phyloP scores from a whole-genome alignment of 2,329 filamentous ascomycete species.

The Fusarium nematophilum region DNA sequence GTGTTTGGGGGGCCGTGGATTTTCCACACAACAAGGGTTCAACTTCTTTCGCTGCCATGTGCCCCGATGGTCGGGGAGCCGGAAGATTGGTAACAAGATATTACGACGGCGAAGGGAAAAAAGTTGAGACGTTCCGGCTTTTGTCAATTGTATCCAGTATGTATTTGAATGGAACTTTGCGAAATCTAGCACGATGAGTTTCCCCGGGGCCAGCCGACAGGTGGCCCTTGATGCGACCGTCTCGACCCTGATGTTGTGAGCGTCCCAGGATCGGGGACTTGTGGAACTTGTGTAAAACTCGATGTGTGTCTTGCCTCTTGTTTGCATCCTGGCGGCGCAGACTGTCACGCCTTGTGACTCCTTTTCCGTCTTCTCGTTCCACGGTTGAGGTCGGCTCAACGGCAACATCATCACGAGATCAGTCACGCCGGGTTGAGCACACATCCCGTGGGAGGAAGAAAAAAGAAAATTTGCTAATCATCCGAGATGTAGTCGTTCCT shows the following conservation, averaged over 20 bases:
- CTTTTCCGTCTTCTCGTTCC: conserved; percentile 1
- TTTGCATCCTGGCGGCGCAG: not conserved
- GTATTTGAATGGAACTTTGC: conserved; percentile 39
- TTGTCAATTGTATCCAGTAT: conserved; percentile 44
- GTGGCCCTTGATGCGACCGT: not conserved
- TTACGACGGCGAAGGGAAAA: conserved; percentile 39
- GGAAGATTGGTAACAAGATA: conserved; percentile 36
- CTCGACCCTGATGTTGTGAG: not conserved
- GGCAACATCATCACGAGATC: conserved; percentile 1
- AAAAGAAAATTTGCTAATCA: not conserved
- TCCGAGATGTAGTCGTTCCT: conserved; percentile 1
- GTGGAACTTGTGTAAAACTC: not conserved
- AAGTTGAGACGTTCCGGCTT: conserved; percentile 41
- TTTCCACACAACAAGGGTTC: conserved; percentile 28
- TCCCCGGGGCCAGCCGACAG: not conserved
- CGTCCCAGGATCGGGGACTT: not conserved
- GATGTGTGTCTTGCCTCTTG: not conserved
- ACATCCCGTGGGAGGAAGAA: not conserved
- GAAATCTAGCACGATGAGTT: not conserved
- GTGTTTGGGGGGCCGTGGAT: conserved; percentile 9
- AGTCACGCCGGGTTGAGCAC: conserved; percentile 13
- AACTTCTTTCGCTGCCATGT: conserved; percentile 34
- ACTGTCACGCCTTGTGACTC: conserved; percentile 14
- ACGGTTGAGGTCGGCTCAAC: conserved; percentile 12
- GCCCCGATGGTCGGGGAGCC: conserved; percentile 22